Evolutionary conservation across 169 alveolate species (phyloP), one percentile per base, ranked within the genome.

Genomic region (Plasmodium malariae): DNA sequence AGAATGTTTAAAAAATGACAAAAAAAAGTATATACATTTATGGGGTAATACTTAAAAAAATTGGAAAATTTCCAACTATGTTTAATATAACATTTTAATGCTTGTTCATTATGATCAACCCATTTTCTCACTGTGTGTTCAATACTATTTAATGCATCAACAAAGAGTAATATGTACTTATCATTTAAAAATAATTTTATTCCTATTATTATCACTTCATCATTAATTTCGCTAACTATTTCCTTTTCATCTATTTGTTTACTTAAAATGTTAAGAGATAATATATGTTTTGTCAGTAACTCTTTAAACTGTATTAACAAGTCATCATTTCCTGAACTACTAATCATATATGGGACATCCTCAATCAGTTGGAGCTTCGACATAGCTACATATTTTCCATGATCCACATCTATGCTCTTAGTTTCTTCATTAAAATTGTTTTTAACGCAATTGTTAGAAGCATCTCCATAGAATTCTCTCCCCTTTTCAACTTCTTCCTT

Each of bases 191-290:
- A 14, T 11, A 78, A 40, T 45, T 63, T 65, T 48, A 78, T 49
- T n/a, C 89, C 89, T 45, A 78, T 78, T 17, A 78, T 78, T 48
- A 68, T 78, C 7, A 62, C 89, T 45, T 34, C 65, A 51, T 63
- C 63, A 2, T 45, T 34, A 21, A 19, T 78, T 62, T 78, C 69
- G 5, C 2, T 19, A 32, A n/a, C 48, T 11, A 57, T 14, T 26
- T 24, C 30, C 17, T 55, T 69, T 21, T 24, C 26, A 59, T 59
- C 69, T 6, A 78, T 78, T 37, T 54, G 59, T 34, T 34, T 78
- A 34, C 30, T n/a, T 24, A 69, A 45, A 45, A 78, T 34, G 34
- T 78, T 68, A 17, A 78, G 78, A 2, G 78, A 62, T 40, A 26
- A 12, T 54, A 78, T 51, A 78, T 78, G 78, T 24, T 62, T 34